Evolutionary conservation across 768 basidiomycete species (phyloP).

Genomic region (Termitomyces sp.): DNA sequence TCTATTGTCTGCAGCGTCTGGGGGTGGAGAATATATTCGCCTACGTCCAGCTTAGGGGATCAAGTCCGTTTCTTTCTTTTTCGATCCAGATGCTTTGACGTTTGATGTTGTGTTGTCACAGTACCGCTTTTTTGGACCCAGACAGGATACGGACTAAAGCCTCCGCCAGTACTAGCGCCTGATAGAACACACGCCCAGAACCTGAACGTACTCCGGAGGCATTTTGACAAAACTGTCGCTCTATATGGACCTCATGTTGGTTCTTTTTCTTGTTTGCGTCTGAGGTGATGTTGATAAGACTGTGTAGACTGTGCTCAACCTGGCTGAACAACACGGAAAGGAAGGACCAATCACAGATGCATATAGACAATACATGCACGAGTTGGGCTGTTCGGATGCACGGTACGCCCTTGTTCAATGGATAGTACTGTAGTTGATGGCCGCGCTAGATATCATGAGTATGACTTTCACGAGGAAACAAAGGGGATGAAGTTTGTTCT

Average conservation of each 20-base stretch:
- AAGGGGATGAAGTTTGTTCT: slow-evolving; percentile 83
- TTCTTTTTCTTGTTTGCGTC: background rate
- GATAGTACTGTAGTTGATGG: background rate
- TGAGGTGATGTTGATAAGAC: slow-evolving; percentile 3
- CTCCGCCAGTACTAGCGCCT: slow-evolving; percentile 70
- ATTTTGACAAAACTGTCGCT: slow-evolving; percentile 61
- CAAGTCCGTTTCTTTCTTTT: slow-evolving; percentile 48
- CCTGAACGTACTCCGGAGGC: slow-evolving; percentile 60
- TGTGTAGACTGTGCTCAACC: slow-evolving; percentile 71
- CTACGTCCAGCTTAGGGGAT: slow-evolving; percentile 88
- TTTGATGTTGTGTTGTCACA: slow-evolving; percentile 21
- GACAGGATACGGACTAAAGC: slow-evolving; percentile 80
- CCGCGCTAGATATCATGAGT: slow-evolving; percentile 59
- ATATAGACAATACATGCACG: slow-evolving; percentile 64
- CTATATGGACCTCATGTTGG: slow-evolving; percentile 77
- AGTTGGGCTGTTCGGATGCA: slow-evolving; percentile 48
- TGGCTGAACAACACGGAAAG: slow-evolving; percentile 88
- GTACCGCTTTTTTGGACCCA: slow-evolving; percentile 95
- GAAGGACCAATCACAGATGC: slow-evolving; percentile 76
- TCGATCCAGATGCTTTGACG: background rate
- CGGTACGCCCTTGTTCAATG: slow-evolving; percentile 32
- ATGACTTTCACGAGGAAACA: slow-evolving; percentile 93
- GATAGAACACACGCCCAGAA: slow-evolving; percentile 74
- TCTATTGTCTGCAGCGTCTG: slow-evolving; percentile 48
- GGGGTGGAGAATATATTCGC: slow-evolving; percentile 74